Base-by-base conservation (phyloP, 1,284 basidiomycete species). In the Phellopilus nigrolimitatus region DNA sequence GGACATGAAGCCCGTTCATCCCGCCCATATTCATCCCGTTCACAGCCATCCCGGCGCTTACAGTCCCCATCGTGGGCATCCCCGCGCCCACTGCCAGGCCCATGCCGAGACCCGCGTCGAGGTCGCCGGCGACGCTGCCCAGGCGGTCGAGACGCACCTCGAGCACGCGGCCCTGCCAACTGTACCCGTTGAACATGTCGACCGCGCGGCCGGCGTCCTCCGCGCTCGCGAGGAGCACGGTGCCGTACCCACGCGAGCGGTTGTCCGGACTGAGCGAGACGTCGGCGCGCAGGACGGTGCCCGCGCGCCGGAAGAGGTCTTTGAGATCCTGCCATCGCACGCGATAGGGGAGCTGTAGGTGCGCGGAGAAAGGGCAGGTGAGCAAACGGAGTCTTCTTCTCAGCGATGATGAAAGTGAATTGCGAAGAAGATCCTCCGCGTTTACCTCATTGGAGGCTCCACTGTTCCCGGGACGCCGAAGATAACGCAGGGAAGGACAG, bases 241-340 rank as follows among this genome's bases (percentile, higher is more conserved):
- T 97, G 17, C 95, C 95, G 63, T 94, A 94, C 0, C 95, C 95
- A 52, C 92, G 78, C 51, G 88, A 92, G 60, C 94, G 78, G 62
- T 95, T 95, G 64, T 97, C 94, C 1, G 90, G 89, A 1, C 91
- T 91, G 1, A 97, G 77, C 10, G 89, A 90, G 46, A 97, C 92
- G 64, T 97, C 95, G 5, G 95, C 95, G 30, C 95, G 84, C 17
- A 97, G 77, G 49, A 99, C 94, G 0, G 93, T 95, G 42, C 95
- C 95, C 1, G 93, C 90, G 59, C 91, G 88, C 45, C 95, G 84
- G 68, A 98, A 97, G 44, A 98, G 80, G 67, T 98, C 95, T 64
- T 99, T 98, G 58, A 99, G 80, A 69, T 99, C 95, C 71, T 97
- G 94, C 94, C 94, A 97, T 57, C 91, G 83, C 25, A 94, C 91